Conservation (phyloP, 345 rosid species). For the Eucalyptus coolabah region DNA sequence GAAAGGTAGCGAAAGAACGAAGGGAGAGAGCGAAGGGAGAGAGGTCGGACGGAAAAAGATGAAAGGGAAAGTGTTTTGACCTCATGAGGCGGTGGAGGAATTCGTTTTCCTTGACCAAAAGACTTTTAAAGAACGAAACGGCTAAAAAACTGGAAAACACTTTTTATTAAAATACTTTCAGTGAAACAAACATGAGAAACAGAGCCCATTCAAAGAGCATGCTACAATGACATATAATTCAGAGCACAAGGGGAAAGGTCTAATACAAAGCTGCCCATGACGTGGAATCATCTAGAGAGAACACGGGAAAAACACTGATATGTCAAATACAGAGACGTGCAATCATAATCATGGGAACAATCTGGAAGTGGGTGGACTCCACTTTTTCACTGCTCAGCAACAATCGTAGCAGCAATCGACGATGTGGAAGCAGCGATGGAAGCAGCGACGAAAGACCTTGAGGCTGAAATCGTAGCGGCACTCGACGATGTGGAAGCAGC, state of each 20-base stretch:
- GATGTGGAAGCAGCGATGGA: constrained; percentile 19
- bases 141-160: too few relatives aligned
- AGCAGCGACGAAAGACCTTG: constrained; percentile 47
- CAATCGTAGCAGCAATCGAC: constrained; percentile 57
- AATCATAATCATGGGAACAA: too few relatives aligned
- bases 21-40: too few relatives aligned
- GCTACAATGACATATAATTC: not conserved
- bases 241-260: not conserved
- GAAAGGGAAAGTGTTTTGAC: too few relatives aligned
- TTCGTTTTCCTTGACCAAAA: too few relatives aligned
- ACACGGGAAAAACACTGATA: not conserved
- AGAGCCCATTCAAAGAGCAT: not conserved
- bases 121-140: too few relatives aligned
- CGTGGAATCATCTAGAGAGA: not conserved
- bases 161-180: too few relatives aligned
- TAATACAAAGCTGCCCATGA: not conserved
- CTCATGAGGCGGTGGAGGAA: too few relatives aligned
- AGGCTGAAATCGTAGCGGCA: constrained; percentile 62
- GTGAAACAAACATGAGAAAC: not conserved
- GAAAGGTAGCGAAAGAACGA: too few relatives aligned
- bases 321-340: not conserved
- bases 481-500: constrained; percentile 36
- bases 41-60: too few relatives aligned
- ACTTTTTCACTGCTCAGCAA: not conserved
- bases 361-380: not conserved